phyloP scores from a whole-genome alignment of 2,329 filamentous ascomycete species.

The Xylariaceae sp. region DNA sequence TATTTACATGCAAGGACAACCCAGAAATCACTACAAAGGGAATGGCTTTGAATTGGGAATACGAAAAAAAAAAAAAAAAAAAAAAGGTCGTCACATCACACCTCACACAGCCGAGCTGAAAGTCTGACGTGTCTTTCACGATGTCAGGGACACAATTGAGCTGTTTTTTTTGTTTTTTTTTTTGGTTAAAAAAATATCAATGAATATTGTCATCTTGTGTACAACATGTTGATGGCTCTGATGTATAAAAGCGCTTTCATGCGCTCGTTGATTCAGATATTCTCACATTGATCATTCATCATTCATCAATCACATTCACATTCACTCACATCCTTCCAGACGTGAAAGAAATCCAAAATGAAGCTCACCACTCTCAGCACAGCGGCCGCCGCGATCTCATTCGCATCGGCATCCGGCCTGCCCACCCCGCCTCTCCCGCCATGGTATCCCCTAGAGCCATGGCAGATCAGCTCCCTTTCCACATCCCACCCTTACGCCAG shows the following conservation, averaged over 20 bases:
- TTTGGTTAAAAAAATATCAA: too few relatives aligned
- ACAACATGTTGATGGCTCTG: not conserved
- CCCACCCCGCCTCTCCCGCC: constrained; percentile 19
- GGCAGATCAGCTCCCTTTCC: constrained; percentile 18
- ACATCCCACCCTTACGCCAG: constrained; percentile 16
- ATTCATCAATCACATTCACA: too few relatives aligned
- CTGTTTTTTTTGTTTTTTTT: too few relatives aligned
- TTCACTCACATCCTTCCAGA: not conserved
- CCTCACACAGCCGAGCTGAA: not conserved
- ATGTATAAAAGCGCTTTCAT: not conserved
- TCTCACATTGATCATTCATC: too few relatives aligned
- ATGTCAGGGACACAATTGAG: not conserved
- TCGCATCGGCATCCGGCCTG: constrained; percentile 1
- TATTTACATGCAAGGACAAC: not conserved
- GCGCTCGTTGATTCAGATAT: too few relatives aligned
- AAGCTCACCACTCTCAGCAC: constrained; percentile 1
- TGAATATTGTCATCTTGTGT: too few relatives aligned
- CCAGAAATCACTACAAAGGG: not conserved
- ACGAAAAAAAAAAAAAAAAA: not conserved
- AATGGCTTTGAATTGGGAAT: not conserved
- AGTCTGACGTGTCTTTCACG: not conserved
- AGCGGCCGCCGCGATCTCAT: constrained; percentile 3
- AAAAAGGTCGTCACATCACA: too few relatives aligned
- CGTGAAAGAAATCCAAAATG: constrained; percentile 3
- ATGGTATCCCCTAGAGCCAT: constrained; percentile 24